Base-by-base conservation (phyloP, 2,329 filamentous ascomycete species). In the Aspergillus chevalieri region DNA sequence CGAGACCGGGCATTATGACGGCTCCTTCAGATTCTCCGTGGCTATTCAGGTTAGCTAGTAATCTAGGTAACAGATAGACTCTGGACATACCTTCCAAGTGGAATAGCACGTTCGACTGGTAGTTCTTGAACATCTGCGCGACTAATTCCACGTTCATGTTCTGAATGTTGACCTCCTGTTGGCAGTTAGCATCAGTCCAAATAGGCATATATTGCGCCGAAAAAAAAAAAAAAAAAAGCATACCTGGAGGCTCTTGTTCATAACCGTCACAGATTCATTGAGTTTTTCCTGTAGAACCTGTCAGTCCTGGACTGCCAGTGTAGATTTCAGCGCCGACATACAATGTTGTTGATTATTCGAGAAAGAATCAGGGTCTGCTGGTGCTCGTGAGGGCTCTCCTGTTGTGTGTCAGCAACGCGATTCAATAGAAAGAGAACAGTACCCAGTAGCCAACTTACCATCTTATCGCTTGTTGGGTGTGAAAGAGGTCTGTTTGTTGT, bases 101-200 rank as follows among this genome's bases (percentile, higher is more conserved):
- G 68, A 98, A 97, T 5, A 97, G 75, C 12, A 97, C 92, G 62
- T 97, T 98, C 9, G 90, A 95, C 69, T 96, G 91, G 68, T 98
- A 98, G 73, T 97, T 98, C 76, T 97, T 96, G 78, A 97, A 98
- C 93, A 98, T 98, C 67, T 97, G 92, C 1, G 92, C 91, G 4
- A 97, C 93, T 2, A 97, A 80, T 73, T 97, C 93, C 33, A 96
- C 89, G 65, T 98, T 95, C 90, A 97, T 96, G 69, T 97, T 98
- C 64, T 95, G 88, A 49, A 96, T 85, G 65, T 97, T 97, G 78
- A 97, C 96, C 59, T 97, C 92, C 87, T 95, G 60, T 48, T 15
- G 38, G 47, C 39, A 47, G 44, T 21, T 14, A 44, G 15, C 24
- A 19, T 30, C 9, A 36, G 24, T 24, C 19, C 9, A n/a, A n/a